Evolutionary conservation across 176 grass and related monocot species (phyloP), one percentile per base, ranked within the genome.

Genomic region (Carex cristatella): DNA sequence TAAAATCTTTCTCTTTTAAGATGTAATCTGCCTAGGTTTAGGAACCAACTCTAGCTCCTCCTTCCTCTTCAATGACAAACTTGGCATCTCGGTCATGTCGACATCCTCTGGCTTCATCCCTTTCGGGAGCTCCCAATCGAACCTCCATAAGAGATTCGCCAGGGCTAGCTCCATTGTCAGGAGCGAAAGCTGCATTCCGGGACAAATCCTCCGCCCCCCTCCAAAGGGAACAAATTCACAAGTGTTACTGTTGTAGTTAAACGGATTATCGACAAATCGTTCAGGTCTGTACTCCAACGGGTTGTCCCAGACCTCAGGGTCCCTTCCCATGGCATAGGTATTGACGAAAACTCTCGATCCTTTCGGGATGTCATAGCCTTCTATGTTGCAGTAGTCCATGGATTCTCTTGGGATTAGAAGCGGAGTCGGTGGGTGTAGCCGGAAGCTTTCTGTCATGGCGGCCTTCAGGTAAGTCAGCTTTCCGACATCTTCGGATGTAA

Each of bases 401-500:
- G 87, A 81, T 0, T 69, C 28, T 55, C 87, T 85, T 0, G 87
- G 89, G 11, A 94, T 38, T 2, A 94, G 65, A 16, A 94, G 70
- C 0, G 87, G 89, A 23, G 68, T 10, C 0, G 87, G 89, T 16
- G 87, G 82, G 16, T 89, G 92, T 48, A 91, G 4, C 10, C 89
- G 71, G 5, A 94, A 60, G 0, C 57, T 86, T 68, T 94, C 92
- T 59, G 80, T 94, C 76, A 89, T 86, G 14, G 88, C 87, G n/a
- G 84, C 69, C 7, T 80, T 84, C 1, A 91, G 69, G 72, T 87
- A 91, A 1, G 40, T 48, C 81, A 69, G 10, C 13, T 83, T 83
- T 49, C 35, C 14, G 28, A 83, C 40, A 53, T 83, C 81, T 67
- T 65, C 59, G 2, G 37, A 49, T 5, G 61, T 48, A 1, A 83